A percentile compares a stretch with the other conserved stretches of the same genome.
These are phyloP conservation scores for Puccinia hordei DNA, from an alignment of 1,284 basidiomycete genomes.

Conservation along the genomic window DNA sequence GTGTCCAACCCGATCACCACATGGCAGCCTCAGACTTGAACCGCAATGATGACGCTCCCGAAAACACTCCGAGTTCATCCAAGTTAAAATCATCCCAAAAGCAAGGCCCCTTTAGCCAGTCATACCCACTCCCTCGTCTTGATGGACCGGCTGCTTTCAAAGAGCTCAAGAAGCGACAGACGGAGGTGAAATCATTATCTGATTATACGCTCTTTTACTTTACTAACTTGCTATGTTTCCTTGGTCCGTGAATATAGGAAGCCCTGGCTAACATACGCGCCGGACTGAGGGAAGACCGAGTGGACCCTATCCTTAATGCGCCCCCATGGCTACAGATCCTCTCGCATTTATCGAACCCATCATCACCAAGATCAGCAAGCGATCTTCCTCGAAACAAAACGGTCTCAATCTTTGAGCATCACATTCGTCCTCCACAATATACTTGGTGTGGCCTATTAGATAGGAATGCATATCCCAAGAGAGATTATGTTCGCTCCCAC, in stretches of 20 bases:
- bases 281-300: slow-evolving; percentile 3
- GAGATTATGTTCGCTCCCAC: neutral
- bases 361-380: neutral
- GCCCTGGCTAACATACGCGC: slow-evolving; percentile 11
- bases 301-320: neutral
- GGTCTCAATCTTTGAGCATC: neutral
- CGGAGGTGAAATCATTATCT: neutral
- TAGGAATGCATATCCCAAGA: slow-evolving; percentile 31
- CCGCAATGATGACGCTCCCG: too few species aligned
- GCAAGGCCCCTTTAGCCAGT: too few species aligned
- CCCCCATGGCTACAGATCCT: slow-evolving; percentile 23
- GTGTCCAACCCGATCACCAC: too few species aligned
- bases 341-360: neutral
- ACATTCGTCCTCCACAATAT: slow-evolving; percentile 28
- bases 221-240: neutral
- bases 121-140: neutral
- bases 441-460: slow-evolving; percentile 25
- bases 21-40: too few species aligned
- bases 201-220: neutral
- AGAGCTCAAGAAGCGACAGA: neutral
- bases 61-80: too few species aligned
- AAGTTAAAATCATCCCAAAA: too few species aligned
- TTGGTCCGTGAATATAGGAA: neutral
- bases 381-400: neutral
- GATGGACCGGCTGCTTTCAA: slow-evolving; percentile 2